phyloP scores from a whole-genome alignment of 2,329 filamentous ascomycete genomes.

The Venturia oleaginea region DNA sequence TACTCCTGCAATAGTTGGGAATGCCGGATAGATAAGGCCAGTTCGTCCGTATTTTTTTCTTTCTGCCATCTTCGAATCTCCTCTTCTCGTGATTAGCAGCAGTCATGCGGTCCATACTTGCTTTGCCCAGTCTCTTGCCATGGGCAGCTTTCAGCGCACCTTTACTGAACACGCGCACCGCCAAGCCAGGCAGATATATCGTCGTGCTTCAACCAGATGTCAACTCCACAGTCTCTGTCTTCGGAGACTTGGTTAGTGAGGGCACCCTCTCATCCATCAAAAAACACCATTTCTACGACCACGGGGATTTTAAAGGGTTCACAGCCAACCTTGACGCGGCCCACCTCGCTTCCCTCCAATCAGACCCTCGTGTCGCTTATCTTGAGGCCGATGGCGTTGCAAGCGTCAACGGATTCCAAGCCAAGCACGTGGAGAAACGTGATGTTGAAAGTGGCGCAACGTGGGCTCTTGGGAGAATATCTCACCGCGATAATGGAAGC shows the following conservation, averaged over 20 bases:
- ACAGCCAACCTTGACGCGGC: not conserved
- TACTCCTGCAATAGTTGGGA: not conserved
- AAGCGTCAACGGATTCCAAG: constrained; percentile 6
- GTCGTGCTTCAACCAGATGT: constrained; percentile 15
- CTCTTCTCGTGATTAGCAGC: not conserved
- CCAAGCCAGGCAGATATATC: constrained; percentile 16
- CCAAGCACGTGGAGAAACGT: not conserved
- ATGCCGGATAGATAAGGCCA: not conserved
- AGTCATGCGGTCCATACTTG: not conserved
- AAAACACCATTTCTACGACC: constrained; percentile 8
- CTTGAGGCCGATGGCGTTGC: constrained; percentile 10
- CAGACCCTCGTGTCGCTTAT: constrained; percentile 9
- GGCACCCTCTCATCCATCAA: not conserved
- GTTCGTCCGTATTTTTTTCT: not conserved
- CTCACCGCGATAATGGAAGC: constrained; percentile 20
- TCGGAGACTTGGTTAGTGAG: not conserved
- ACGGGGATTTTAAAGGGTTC: constrained; percentile 12
- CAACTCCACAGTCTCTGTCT: not conserved
- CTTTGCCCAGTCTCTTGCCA: constrained; percentile 5
- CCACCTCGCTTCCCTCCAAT: constrained; percentile 9
- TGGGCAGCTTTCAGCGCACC: constrained; percentile 10
- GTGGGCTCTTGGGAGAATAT: constrained; percentile 11
- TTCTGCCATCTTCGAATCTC: not conserved
- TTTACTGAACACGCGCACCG: not conserved
- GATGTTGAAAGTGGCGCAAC: constrained; percentile 1